Evolutionary conservation across 108 stramenopile species (phyloP).

Genomic region (Conticribra guillardii): DNA sequence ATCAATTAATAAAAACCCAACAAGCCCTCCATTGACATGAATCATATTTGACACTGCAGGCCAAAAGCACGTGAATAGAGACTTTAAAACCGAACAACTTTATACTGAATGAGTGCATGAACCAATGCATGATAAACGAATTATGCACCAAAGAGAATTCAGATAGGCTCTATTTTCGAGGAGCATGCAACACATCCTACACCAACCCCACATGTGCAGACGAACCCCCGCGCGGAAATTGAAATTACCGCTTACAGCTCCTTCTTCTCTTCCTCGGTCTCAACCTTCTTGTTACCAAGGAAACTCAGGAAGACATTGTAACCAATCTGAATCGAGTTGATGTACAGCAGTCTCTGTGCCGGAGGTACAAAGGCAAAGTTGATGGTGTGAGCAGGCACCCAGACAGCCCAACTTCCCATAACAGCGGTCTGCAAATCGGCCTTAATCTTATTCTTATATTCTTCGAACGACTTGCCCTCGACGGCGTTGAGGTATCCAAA

Average conservation of each 20-base stretch:
- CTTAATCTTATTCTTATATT: slow-evolving; percentile 88
- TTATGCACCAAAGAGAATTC: too few species aligned
- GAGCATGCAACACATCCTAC: too few species aligned
- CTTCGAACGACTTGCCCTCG: slow-evolving; percentile 86
- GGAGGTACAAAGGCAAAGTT: slow-evolving; percentile 96
- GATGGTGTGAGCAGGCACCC: slow-evolving; percentile 86
- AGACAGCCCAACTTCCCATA: slow-evolving; percentile 84
- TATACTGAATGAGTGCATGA: too few species aligned
- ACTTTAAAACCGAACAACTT: too few species aligned
- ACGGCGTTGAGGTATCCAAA: slow-evolving; percentile 91
- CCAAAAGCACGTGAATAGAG: too few species aligned
- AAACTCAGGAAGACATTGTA: slow-evolving; percentile 95
- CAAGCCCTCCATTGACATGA: too few species aligned
- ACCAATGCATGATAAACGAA: too few species aligned
- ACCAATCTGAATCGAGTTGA: slow-evolving; percentile 95
- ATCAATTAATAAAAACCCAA: too few species aligned
- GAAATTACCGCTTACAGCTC: slow-evolving; percentile 39
- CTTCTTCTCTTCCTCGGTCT: slow-evolving; percentile 55
- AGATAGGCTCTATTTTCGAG: too few species aligned
- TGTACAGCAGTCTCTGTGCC: slow-evolving; percentile 92
- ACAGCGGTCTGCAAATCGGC: slow-evolving; percentile 93
- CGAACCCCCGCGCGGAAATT: too few species aligned
- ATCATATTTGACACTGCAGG: too few species aligned
- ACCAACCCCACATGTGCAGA: too few species aligned
- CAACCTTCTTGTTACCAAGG: slow-evolving; percentile 90